Evolutionary conservation across 129 eudicot species (phyloP).

Genomic region (Chrysanthemum makinoi): DNA sequence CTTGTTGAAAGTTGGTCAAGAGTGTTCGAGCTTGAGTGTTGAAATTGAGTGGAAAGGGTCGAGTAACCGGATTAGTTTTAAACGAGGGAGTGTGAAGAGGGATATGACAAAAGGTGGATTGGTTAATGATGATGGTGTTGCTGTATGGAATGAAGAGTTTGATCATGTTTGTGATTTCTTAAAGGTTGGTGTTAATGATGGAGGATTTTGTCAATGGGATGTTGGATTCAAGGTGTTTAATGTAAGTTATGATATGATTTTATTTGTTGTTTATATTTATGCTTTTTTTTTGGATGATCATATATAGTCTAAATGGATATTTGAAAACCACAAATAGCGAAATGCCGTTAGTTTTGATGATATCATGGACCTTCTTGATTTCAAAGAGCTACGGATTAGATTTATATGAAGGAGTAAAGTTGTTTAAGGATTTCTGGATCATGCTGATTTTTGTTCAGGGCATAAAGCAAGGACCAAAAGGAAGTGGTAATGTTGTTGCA

Average conservation of each 20-base stretch:
- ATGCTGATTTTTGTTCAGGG: constrained; percentile 32
- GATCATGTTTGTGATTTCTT: constrained; percentile 30
- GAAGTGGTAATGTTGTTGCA: constrained; percentile 34
- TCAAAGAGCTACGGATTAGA: neutral
- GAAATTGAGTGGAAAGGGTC: constrained; percentile 65
- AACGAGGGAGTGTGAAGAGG: constrained; percentile 39
- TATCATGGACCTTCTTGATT: too few species aligned
- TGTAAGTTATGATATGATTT: constrained; percentile 38
- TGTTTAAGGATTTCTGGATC: constrained; percentile 4
- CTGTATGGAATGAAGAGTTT: constrained; percentile 55
- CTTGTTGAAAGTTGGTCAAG: neutral
- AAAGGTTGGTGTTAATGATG: constrained; percentile 25
- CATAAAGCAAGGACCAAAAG: constrained; percentile 37
- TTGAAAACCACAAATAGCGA: neutral
- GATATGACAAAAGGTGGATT: constrained; percentile 42
- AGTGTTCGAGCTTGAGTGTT: constrained; percentile 35
- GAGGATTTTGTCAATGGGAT: constrained; percentile 49
- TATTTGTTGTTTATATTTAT: neutral
- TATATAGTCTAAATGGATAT: neutral
- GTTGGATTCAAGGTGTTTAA: constrained; percentile 47
- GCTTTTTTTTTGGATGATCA: neutral
- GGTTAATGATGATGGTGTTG: constrained; percentile 41
- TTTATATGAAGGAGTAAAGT: neutral
- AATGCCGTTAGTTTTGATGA: too few species aligned
- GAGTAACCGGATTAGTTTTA: constrained; percentile 38